Evolutionary conservation across 1,139 yeast species (phyloP), one percentile per base, ranked within the genome.

Genomic region (Debaryomyces robertsiae): DNA sequence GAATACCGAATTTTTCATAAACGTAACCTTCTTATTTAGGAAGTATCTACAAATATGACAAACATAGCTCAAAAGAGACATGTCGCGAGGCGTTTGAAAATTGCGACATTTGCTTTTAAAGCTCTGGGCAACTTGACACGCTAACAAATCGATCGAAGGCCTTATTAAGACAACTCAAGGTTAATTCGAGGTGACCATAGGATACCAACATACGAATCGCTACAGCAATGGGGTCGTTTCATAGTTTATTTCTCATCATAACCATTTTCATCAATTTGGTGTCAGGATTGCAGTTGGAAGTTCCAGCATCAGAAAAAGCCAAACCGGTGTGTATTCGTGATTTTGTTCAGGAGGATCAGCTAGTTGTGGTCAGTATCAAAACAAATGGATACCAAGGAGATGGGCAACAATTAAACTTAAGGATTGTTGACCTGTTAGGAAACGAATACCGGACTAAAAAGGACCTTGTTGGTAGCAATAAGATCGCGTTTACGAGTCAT

Each of bases 401-500:
- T 61, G 98, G 97, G 24, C 97, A 91, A 65, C 66, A 70, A 39
- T 73, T 91, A 57, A 77, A 77, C 49, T 67, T 90, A 47, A 63
- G 65, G 38, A 80, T 84, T 39, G 75, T 75, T 41, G 91, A 84
- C 58, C 70, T 82, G 23, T 73, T 79, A 48, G 93, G 91, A 16
- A 84, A 84, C 57, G 88, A 82, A 56, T 81, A 79, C 62, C 78
- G 88, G 58, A 74, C 73, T 49, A 81, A 78, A 66, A 77, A 78
- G 50, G 83, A 83, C 55, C 65, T 81, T 49, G 81, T 80, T 15
- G 95, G 91, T 28, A 72, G 73, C 9, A 72, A 77, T 40, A 79
- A 80, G 54, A 79, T 87, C 46, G 91, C 94, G 2, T 91, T 93
- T 69, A 88, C 94, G 38, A 82, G 95, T 24, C 88, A 84, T 57